These are phyloP conservation scores for Pleurotus eryngii DNA, from an alignment of 768 basidiomycete genomes.

Conservation along the genomic window DNA sequence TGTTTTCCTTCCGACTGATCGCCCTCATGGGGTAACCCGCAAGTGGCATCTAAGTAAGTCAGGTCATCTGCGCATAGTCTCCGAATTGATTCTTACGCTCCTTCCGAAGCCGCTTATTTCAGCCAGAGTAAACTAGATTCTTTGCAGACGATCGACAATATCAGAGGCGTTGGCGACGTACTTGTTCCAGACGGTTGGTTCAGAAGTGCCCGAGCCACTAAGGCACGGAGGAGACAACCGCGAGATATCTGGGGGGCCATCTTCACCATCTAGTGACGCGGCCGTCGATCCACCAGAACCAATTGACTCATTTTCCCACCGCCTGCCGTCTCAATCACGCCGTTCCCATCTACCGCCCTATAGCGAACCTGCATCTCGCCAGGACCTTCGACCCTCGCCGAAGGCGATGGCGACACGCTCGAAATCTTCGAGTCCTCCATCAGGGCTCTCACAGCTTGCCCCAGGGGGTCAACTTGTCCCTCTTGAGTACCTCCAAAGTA, in stretches of 20 bases:
- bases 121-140: slow-evolving; percentile 72
- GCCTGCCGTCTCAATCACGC: neutral
- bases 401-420: slow-evolving; percentile 24
- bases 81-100: slow-evolving; percentile 24
- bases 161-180: slow-evolving; percentile 63
- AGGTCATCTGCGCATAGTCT: slow-evolving; percentile 10
- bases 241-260: slow-evolving; percentile 27
- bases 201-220: slow-evolving; percentile 71
- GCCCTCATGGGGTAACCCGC: slow-evolving; percentile 47
- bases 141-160: slow-evolving; percentile 67
- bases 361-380: slow-evolving; percentile 1
- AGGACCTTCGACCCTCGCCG: neutral
- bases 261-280: slow-evolving; percentile 26
- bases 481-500: slow-evolving; percentile 56
- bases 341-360: slow-evolving; percentile 5
- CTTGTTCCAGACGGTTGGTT: slow-evolving; percentile 76
- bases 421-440: slow-evolving; percentile 36
- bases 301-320: slow-evolving; percentile 13
- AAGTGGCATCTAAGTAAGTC: slow-evolving; percentile 84
- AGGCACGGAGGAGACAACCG: slow-evolving; percentile 54
- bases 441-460: slow-evolving; percentile 19
- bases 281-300: slow-evolving; percentile 20
- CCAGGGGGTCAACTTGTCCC: slow-evolving; percentile 48
- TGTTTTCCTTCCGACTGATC: slow-evolving; percentile 58
- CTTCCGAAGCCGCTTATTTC: slow-evolving; percentile 71